Base-by-base conservation (phyloP, 75 land plant genomes). In the Selaginella tamariscina region DNA sequence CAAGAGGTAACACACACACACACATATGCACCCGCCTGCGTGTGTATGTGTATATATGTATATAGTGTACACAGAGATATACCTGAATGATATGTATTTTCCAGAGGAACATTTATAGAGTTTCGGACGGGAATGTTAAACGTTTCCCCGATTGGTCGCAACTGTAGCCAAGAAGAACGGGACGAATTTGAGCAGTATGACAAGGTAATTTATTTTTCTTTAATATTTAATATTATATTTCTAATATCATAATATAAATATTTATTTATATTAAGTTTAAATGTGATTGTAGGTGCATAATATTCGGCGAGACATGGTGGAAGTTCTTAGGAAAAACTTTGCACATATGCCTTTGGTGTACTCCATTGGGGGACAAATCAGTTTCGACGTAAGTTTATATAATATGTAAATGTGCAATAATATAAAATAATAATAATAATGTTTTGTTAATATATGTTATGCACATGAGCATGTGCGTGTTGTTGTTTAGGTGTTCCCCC, bases 311-410 rank as follows among this genome's bases (percentile, higher is more conserved):
- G 85, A 75, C 65, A 87, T 94, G 96, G 88, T 94, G 1, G 80
- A 83, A 29, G 68, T 89, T 5, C 86, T 93, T 22, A 78, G 75
- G 27, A 85, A 89, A 65, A 94, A 83, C 72, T 94, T 94, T 83
- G 82, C 81, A 32, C 83, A 87, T 70, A 69, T 85, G 27, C 83
- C 83, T 56, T 74, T 94, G 31, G 87, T 96, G 33, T 94, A 81
- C 73, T 94, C 98, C 2, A 87, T 94, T 65, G 98, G 98, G 63
- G 98, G 98, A 62, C 96, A 94, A 65, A 94, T 94, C 39, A 94
- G 98, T 68, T 94, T 94, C 77, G 98, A 94, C 79, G 98, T 89
- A 72, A 83, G 96, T 81, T 39, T 15, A n/a, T n/a, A n/a, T n/a
- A n/a, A n/a, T n/a, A n/a, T n/a, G n/a, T n/a, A n/a, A n/a, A n/a